Evolutionary conservation across 306 rosid genomes (phyloP).

Genomic region (Gastrolobium bilobum): DNA sequence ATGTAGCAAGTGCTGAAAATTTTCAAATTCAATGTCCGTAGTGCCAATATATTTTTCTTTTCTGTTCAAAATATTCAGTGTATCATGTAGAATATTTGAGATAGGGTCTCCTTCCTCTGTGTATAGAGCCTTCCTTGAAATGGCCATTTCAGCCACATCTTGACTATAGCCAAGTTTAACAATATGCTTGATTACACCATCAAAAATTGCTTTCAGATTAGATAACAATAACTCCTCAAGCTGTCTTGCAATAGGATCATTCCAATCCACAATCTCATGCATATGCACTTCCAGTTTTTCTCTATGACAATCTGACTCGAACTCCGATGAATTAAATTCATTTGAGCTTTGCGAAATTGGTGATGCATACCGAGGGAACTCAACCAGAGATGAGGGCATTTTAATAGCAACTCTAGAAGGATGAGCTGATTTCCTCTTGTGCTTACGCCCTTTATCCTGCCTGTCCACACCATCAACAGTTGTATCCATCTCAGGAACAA

Average conservation of each 20-base stretch:
- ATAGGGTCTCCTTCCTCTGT: conserved; percentile 56
- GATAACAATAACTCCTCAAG: conserved; percentile 63
- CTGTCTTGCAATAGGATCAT: conserved; percentile 59
- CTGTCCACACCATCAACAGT: conserved; percentile 40
- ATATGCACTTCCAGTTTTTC: conserved; percentile 38
- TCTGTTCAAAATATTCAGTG: conserved; percentile 53
- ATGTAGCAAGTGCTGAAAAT: conserved; percentile 58
- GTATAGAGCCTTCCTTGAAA: conserved; percentile 66
- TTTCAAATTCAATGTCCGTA: conserved; percentile 47
- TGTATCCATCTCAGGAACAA: conserved; percentile 51
- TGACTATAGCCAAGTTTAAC: conserved; percentile 61
- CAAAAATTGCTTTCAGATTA: conserved; percentile 61
- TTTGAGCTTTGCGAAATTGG: conserved; percentile 15
- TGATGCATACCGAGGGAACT: conserved; percentile 45
- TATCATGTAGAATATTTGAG: conserved; percentile 52
- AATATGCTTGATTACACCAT: conserved; percentile 57
- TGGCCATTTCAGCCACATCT: conserved; percentile 51
- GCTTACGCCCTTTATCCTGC: conserved; percentile 46
- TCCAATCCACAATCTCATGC: conserved; percentile 62
- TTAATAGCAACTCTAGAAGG: conserved; percentile 31
- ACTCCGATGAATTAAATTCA: conserved; percentile 36
- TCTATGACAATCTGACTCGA: conserved; percentile 36
- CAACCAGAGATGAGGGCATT: conserved; percentile 26
- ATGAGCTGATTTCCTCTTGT: conserved; percentile 54
- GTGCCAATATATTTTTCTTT: conserved; percentile 38